Percentiles rank a stretch among this genome's conserved stretches.
These are phyloP conservation scores for Alternaria sp. DNA, from an alignment of 2,329 filamentous ascomycete species.

Conservation along the genomic window DNA sequence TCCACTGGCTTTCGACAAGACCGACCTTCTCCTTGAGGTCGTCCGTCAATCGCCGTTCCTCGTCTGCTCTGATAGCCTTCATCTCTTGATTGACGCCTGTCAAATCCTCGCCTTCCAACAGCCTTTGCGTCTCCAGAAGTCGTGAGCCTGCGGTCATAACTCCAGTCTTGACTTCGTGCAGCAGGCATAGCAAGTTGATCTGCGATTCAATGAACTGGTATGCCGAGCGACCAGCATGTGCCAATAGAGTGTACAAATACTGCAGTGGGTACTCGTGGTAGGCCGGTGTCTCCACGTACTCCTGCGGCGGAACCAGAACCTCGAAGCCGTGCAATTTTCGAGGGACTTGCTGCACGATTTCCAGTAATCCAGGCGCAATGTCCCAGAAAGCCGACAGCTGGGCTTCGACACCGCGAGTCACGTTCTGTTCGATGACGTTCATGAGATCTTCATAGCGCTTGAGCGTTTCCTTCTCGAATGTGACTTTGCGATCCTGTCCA, in stretches of 20 bases:
- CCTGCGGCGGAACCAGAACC: slow-evolving; percentile 78
- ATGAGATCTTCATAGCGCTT: slow-evolving; percentile 79
- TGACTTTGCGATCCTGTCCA: slow-evolving; percentile 72
- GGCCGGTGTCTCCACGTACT: slow-evolving; percentile 84
- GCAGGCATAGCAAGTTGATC: slow-evolving; percentile 85
- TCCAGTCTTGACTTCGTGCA: slow-evolving; percentile 88
- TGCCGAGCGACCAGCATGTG: slow-evolving; percentile 88
- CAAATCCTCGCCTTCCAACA: slow-evolving; percentile 50
- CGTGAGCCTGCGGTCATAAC: slow-evolving; percentile 74
- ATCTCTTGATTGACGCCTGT: slow-evolving; percentile 58
- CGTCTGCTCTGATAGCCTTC: slow-evolving; percentile 67
- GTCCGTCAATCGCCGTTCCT: slow-evolving; percentile 76
- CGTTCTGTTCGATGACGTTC: slow-evolving; percentile 81
- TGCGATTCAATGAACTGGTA: slow-evolving; percentile 98
- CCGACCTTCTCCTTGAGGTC: slow-evolving; percentile 94
- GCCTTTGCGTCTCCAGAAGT: slow-evolving; percentile 71
- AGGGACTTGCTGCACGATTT: slow-evolving; percentile 82
- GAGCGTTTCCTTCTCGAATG: slow-evolving; percentile 75
- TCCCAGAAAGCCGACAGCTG: slow-evolving; percentile 98
- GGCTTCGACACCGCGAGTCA: slow-evolving; percentile 85
- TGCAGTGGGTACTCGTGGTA: slow-evolving; percentile 85
- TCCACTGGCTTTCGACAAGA: slow-evolving; percentile 91
- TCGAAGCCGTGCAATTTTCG: slow-evolving; percentile 66
- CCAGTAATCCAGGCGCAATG: slow-evolving; percentile 83
- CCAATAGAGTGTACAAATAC: slow-evolving; percentile 85